Percentiles rank a stretch among this genome's conserved stretches.
Evolutionary conservation across 139 green algal genomes (phyloP).

Genomic region (Prasinococcaceae sp.): DNA sequence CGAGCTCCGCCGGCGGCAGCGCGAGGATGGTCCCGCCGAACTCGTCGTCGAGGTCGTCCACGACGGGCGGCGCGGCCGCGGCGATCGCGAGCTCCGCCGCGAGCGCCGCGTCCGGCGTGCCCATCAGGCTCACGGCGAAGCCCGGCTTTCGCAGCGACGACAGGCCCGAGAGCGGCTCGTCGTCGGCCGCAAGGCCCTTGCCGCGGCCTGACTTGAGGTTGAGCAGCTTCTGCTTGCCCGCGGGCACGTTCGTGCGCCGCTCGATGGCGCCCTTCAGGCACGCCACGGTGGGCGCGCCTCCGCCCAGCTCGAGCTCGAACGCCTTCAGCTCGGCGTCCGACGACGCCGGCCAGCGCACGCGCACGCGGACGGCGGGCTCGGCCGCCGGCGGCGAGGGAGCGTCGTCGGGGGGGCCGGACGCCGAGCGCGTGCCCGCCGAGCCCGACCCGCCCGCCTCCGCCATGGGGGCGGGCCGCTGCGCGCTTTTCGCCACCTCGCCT

Average conservation of each 20-base stretch:
- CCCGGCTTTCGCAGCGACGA: no score
- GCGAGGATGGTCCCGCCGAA: background rate
- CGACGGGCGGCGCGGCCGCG: constrained; percentile 48
- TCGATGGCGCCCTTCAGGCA: constrained; percentile 44
- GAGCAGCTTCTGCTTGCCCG: constrained; percentile 63
- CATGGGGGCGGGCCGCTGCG: no score
- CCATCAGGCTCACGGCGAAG: constrained; percentile 66
- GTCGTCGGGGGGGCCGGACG: no score
- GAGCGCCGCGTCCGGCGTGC: constrained; percentile 47
- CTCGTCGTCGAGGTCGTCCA: constrained; percentile 58
- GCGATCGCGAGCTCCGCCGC: constrained; percentile 22
- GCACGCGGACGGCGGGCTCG: no score
- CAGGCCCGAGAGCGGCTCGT: constrained; percentile 32
- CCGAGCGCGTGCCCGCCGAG: no score
- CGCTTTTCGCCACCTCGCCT: no score
- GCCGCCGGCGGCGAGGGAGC: no score
- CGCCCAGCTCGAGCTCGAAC: no score
- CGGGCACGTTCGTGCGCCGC: constrained; percentile 33
- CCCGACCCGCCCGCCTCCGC: no score
- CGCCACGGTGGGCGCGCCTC: no score
- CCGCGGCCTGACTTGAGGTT: constrained; percentile 57
- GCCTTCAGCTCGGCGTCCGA: no score
- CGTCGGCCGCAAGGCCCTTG: constrained; percentile 34
- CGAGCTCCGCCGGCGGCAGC: background rate
- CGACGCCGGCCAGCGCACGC: no score